Conservation (phyloP, 2,329 filamentous ascomycete species). For the Chrysoporthe puriensis region DNA sequence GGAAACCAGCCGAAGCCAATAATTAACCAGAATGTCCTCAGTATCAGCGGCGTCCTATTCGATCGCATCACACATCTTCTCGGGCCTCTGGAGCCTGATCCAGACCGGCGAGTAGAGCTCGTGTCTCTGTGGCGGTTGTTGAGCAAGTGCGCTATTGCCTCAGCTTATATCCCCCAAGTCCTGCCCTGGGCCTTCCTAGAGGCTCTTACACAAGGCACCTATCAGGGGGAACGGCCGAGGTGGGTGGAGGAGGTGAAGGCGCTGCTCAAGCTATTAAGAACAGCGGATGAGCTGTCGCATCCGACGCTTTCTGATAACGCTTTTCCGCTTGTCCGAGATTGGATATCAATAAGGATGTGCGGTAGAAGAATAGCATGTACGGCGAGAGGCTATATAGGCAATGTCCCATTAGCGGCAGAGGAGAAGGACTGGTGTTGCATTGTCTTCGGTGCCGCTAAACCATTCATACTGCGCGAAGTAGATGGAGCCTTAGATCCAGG, state of each 20-base stretch:
- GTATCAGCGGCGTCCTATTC: neutral
- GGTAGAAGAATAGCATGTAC: neutral
- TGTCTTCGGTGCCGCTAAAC: neutral
- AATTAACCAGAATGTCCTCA: neutral
- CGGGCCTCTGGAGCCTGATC: neutral
- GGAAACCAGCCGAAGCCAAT: neutral
- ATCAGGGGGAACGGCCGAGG: neutral
- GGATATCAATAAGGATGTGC: neutral
- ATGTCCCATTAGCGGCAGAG: neutral
- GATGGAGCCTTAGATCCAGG: neutral
- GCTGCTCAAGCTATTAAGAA: neutral
- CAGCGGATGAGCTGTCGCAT: no score
- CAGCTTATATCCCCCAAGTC: neutral
- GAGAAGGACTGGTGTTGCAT: neutral
- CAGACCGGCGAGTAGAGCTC: neutral
- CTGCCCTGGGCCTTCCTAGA: neutral
- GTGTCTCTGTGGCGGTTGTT: neutral
- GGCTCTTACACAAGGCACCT: neutral
- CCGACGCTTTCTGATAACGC: neutral
- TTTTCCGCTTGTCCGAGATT: neutral
- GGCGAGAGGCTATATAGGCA: neutral
- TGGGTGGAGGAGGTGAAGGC: neutral
- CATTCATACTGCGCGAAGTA: neutral
- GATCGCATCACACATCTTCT: neutral
- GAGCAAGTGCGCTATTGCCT: neutral